Percentiles rank a stretch among this genome's conserved stretches.
These are phyloP conservation scores for Ulmus americana DNA, from an alignment of 331 rosid species.

Conservation along the genomic window DNA sequence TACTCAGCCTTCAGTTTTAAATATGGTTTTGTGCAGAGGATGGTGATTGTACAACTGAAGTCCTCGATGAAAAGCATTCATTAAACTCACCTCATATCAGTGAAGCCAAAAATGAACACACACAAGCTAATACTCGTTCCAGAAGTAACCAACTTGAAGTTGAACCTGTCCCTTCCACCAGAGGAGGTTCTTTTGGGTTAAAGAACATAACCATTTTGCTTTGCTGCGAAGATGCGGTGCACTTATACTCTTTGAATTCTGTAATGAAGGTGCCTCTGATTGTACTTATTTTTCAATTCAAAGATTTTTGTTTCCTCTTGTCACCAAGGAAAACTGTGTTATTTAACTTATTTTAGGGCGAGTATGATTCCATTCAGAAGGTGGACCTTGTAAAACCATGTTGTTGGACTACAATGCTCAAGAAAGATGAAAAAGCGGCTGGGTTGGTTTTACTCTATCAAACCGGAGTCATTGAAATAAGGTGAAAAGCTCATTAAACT, in stretches of 20 bases:
- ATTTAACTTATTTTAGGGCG: slow-evolving; percentile 62
- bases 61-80: slow-evolving; percentile 31
- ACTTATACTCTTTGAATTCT: slow-evolving; percentile 45
- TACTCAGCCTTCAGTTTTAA: slow-evolving; percentile 15
- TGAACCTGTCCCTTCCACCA: slow-evolving; percentile 30
- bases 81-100: slow-evolving; percentile 26
- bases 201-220: slow-evolving; percentile 43
- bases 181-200: slow-evolving; percentile 28
- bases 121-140: slow-evolving; percentile 31
- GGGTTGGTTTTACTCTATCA: slow-evolving; percentile 55
- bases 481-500: slow-evolving; percentile 43
- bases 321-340: slow-evolving; percentile 25
- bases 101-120: slow-evolving; percentile 29
- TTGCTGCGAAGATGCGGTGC: slow-evolving; percentile 62
- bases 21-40: slow-evolving; percentile 45
- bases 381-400: slow-evolving; percentile 56
- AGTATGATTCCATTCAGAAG: slow-evolving; percentile 38
- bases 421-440: slow-evolving; percentile 54
- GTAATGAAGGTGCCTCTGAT: slow-evolving; percentile 52
- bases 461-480: slow-evolving; percentile 70
- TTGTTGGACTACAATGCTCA: slow-evolving; percentile 64
- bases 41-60: slow-evolving; percentile 31
- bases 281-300: slow-evolving; percentile 17
- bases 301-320: slow-evolving; percentile 14
- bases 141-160: slow-evolving; percentile 38